Evolutionary conservation across 306 rosid species (phyloP).

Genomic region (Hippophae rhamnoides): DNA sequence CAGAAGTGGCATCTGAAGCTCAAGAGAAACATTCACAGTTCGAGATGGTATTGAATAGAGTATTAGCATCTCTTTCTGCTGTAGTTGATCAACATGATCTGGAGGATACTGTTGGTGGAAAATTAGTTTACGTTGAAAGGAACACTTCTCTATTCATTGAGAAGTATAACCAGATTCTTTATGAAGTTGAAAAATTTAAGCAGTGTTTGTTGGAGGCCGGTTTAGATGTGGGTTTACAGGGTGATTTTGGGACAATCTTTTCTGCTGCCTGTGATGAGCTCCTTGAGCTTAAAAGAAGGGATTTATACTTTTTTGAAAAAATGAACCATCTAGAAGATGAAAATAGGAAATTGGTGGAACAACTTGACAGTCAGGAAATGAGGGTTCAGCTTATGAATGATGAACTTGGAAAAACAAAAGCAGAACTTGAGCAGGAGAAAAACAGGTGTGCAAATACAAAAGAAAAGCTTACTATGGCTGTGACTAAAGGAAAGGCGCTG

Average conservation of each 20-base stretch:
- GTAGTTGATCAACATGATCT: constrained; percentile 41
- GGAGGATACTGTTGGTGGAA: constrained; percentile 43
- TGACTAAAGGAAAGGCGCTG: constrained; percentile 91
- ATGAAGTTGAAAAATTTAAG: constrained; percentile 54
- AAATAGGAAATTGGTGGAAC: constrained; percentile 50
- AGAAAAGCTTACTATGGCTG: constrained; percentile 93
- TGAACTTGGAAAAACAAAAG: constrained; percentile 50
- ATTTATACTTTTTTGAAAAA: constrained; percentile 40
- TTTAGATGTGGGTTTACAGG: constrained; percentile 30
- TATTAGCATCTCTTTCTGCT: constrained; percentile 41
- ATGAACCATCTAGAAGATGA: constrained; percentile 47
- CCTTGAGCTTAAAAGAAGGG: constrained; percentile 57
- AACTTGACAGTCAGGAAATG: constrained; percentile 47
- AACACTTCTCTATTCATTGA: constrained; percentile 41
- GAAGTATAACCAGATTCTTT: constrained; percentile 47
- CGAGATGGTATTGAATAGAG: constrained; percentile 41
- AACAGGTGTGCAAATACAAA: constrained; percentile 48
- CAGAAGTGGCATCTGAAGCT: constrained; percentile 23
- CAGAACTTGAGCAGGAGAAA: constrained; percentile 80
- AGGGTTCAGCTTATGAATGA: constrained; percentile 35
- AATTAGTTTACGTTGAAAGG: constrained; percentile 43
- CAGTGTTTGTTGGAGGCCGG: constrained; percentile 40
- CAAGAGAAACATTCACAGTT: constrained; percentile 36
- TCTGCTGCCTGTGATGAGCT: constrained; percentile 47
- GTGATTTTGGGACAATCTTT: constrained; percentile 35